Evolutionary conservation across 805 yeast genomes (phyloP).

Genomic region (Saccharomycopsis fermentans): DNA sequence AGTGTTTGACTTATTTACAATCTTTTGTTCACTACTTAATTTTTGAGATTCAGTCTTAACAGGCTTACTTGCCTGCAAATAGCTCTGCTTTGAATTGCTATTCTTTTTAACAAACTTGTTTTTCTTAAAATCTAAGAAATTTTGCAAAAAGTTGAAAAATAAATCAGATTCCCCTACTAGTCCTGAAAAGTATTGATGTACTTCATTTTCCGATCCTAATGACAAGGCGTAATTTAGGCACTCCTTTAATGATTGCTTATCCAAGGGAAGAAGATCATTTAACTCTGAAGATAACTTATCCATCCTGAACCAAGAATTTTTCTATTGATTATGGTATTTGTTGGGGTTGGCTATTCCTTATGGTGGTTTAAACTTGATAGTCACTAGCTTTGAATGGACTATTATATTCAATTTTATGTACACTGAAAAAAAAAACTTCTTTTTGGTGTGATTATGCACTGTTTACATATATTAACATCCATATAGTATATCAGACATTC

Average conservation of each 20-base stretch:
- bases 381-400: no score
- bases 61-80: not conserved
- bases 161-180: slow-evolving; percentile 49
- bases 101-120: not conserved
- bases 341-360: no score
- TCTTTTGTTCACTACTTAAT: not conserved
- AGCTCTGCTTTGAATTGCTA: not conserved
- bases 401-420: not conserved
- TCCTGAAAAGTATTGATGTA: slow-evolving; percentile 43
- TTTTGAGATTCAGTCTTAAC: not conserved
- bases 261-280: slow-evolving; percentile 42
- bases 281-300: slow-evolving; percentile 11
- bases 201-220: slow-evolving; percentile 37
- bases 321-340: not conserved
- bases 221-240: slow-evolving; percentile 44
- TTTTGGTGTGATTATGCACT: no score
- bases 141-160: slow-evolving; percentile 37
- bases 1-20: not conserved
- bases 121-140: slow-evolving; percentile 8
- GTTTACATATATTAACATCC: no score
- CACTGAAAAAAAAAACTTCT: no score
- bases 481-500: no score
- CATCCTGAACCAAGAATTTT: not conserved
- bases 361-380: no score
- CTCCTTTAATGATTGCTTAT: slow-evolving; percentile 43